These are phyloP conservation scores for Verticillium dahliae DNA, from an alignment of 2,329 filamentous ascomycete genomes.

Conservation along the genomic window DNA sequence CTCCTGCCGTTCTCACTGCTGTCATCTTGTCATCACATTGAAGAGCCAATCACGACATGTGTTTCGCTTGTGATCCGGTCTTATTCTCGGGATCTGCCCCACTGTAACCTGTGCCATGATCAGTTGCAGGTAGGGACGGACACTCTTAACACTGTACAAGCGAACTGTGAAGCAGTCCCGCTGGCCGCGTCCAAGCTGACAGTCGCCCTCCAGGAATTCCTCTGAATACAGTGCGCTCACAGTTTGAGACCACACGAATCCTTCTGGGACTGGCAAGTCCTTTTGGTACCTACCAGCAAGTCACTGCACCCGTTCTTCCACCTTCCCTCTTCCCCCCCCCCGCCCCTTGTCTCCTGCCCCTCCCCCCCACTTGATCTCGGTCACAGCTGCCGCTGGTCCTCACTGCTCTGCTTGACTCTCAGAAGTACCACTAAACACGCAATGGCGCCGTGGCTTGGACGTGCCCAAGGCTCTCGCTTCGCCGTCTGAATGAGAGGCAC, in stretches of 20 bases:
- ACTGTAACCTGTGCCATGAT: not conserved
- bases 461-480: not conserved
- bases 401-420: not conserved
- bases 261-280: not conserved
- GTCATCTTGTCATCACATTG: not conserved
- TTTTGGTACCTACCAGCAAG: constrained; percentile 1
- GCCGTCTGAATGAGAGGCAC: not conserved
- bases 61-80: not conserved
- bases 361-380: not conserved
- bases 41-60: not conserved
- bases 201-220: not conserved
- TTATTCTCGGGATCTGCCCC: not conserved
- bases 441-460: not conserved
- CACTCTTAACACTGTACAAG: not conserved
- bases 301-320: too few species aligned
- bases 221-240: too few species aligned
- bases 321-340: not conserved
- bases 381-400: not conserved
- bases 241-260: not conserved
- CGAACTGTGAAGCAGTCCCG: too few species aligned
- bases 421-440: not conserved
- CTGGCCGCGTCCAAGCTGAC: not conserved
- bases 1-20: not conserved
- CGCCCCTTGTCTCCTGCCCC: not conserved
- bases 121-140: not conserved